Evolutionary conservation across 2,329 filamentous ascomycete species (phyloP).

Genomic region (Polychaeton citri): DNA sequence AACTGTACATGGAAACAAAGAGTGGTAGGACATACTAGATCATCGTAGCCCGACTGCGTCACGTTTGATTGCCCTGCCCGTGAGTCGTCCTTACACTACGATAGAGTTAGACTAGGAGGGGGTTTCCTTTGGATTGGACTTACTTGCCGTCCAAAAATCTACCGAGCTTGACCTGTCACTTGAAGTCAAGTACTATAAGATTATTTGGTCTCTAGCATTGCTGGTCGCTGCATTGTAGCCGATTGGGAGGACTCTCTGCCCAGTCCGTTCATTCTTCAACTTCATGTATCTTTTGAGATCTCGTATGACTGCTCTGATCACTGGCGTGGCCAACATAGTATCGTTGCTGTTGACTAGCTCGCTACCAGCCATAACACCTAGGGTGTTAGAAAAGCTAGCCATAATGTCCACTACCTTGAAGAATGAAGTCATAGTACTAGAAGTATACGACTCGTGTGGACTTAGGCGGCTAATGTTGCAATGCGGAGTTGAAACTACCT

Average conservation of each 20-base stretch:
- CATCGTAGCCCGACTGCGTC: neutral
- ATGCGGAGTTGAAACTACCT: conserved; percentile 1
- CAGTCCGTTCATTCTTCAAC: conserved; percentile 2
- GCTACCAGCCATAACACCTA: conserved; percentile 4
- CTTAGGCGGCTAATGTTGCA: conserved; percentile 2
- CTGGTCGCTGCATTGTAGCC: conserved; percentile 3
- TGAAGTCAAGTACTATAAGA: conserved; percentile 5
- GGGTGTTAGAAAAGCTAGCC: conserved; percentile 4
- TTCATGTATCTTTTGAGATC: conserved; percentile 8
- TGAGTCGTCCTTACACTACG: neutral
- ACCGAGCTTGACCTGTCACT: conserved; percentile 1
- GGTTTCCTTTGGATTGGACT: neutral
- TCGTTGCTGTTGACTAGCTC: conserved; percentile 4
- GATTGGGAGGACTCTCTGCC: conserved; percentile 7
- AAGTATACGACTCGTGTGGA: conserved; percentile 6
- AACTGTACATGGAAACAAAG: neutral
- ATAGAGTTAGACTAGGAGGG: neutral
- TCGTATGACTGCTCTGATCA: conserved; percentile 7
- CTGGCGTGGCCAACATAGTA: conserved; percentile 3
- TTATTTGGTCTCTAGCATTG: neutral
- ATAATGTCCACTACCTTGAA: conserved; percentile 4
- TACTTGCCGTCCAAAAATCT: conserved; percentile 5
- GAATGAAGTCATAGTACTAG: neutral
- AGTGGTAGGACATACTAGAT: neutral
- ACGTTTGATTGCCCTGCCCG: neutral